Base-by-base conservation (phyloP, 1,139 yeast species). In the Yamadazyma jaroonii region DNA sequence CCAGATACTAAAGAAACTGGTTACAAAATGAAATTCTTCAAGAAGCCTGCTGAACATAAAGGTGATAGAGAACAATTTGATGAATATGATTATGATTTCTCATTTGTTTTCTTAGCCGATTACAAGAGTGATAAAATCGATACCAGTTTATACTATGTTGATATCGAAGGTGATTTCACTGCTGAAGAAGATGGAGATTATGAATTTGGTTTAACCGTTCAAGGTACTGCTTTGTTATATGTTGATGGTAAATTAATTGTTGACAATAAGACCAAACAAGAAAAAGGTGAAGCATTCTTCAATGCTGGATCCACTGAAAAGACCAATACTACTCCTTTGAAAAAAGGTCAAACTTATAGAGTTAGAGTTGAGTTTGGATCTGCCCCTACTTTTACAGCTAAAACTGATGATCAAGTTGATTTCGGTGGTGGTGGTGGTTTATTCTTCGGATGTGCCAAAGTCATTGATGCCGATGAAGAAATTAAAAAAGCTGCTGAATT, bases 241-340 rank as follows among this genome's bases (percentile, higher is more conserved):
- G 53, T 79, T 36, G 68, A 79, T 47, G 81, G 57, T 38, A 49
- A 73, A 51, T 54, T 76, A 38, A 62, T 79, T 15, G 76, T 77
- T 38, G 82, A 78, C 50, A 77, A 78, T 56, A 71, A 69, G 48
- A 72, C 74, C 22, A 53, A 62, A 22, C 84, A 79, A 57, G 57
- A 45, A 11, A 54, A 51, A 22, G 83, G 82, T 25, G 52, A 57
- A 10, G 58, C 67, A 4, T 74, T 74, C 55, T 55, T 57, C 47
- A 72, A 74, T 13, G 30, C 40, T 29, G 81, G 80, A 36, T 67
- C 81, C 20, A 50, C 63, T 22, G 81, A 77, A 50, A 77, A 62
- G 43, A 62, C 51, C 6, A 70, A 69, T 8, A 39, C 46, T 2
- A 51, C 66, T 13, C 29, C 48, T 7, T 55, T 79, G 42, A 62